Conservation (phyloP, 306 rosid genomes). For the Vigna reflexopilosa region DNA sequence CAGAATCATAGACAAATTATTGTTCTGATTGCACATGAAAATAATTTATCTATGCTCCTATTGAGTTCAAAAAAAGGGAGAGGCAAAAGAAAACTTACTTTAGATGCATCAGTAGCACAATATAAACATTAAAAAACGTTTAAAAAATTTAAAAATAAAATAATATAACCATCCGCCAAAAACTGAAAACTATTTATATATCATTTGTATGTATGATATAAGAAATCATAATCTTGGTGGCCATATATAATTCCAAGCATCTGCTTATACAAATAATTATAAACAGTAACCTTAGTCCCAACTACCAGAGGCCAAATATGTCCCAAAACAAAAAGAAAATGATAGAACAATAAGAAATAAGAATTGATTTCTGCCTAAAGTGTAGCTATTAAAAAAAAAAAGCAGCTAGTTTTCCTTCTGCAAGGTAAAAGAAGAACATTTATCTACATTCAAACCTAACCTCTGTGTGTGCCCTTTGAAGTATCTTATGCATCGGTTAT, state of each 20-base stretch:
- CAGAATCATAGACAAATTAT: slow-evolving; percentile 25
- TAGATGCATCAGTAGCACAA: no score
- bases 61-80: background rate
- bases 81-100: no score
- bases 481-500: slow-evolving; percentile 88
- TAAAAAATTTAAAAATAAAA: background rate
- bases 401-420: slow-evolving; percentile 20
- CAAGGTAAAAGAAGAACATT: background rate
- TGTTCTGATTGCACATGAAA: slow-evolving; percentile 1
- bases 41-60: slow-evolving; percentile 23
- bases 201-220: slow-evolving; percentile 6
- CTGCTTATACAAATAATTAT: slow-evolving; percentile 1
- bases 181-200: slow-evolving; percentile 17
- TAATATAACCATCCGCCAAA: background rate
- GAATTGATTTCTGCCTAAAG: background rate
- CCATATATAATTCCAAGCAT: slow-evolving; percentile 23
- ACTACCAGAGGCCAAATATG: slow-evolving; percentile 2
- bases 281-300: background rate
- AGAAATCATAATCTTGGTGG: background rate
- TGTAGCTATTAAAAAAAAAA: slow-evolving; percentile 2
- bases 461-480: slow-evolving; percentile 97
- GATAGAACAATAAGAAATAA: slow-evolving; percentile 9
- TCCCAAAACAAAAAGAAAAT: slow-evolving; percentile 21
- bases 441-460: slow-evolving; percentile 63
- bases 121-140: background rate